phyloP scores from a whole-genome alignment of 139 green algal species.

The Chlorella sp. region DNA sequence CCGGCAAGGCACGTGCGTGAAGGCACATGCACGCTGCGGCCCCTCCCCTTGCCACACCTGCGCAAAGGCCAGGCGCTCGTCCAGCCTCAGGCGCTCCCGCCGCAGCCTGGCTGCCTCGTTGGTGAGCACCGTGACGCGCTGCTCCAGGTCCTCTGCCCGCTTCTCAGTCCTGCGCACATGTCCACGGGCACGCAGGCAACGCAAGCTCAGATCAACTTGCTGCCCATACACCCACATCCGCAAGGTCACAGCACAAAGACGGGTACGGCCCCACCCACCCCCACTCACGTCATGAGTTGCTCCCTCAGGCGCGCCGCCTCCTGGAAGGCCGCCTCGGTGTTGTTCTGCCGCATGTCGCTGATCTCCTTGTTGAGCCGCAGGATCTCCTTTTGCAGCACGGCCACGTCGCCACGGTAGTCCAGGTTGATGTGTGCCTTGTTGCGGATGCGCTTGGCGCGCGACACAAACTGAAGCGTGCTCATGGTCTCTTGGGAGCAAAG shows the following conservation, averaged over 20 bases:
- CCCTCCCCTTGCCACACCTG: slow-evolving; percentile 14
- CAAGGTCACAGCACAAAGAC: too few species aligned
- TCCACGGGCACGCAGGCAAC: too few species aligned
- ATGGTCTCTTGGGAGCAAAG: slow-evolving; percentile 72
- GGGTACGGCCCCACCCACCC: too few species aligned
- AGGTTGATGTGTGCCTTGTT: slow-evolving; percentile 75
- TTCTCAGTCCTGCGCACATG: slow-evolving; percentile 14
- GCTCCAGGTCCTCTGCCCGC: slow-evolving; percentile 21
- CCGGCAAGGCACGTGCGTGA: too few species aligned
- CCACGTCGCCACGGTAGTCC: slow-evolving; percentile 13
- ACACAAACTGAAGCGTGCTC: slow-evolving; percentile 86
- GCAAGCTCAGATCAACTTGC: too few species aligned
- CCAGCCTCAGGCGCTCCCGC: slow-evolving; percentile 41
- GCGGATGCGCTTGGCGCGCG: slow-evolving; percentile 82
- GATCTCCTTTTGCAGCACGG: slow-evolving; percentile 16
- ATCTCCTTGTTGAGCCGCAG: slow-evolving; percentile 37
- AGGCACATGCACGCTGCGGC: too few species aligned
- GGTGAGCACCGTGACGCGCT: slow-evolving; percentile 28
- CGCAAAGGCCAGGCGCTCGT: slow-evolving; percentile 25
- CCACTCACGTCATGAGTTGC: slow-evolving; percentile 23
- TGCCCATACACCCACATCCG: too few species aligned
- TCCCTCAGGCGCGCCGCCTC: slow-evolving; percentile 24
- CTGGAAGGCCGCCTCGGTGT: slow-evolving; percentile 38
- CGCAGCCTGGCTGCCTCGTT: slow-evolving; percentile 29
- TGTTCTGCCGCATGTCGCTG: slow-evolving; percentile 32